Evolutionary conservation across 768 basidiomycete genomes (phyloP).

Genomic region (Fistulinella prunicolor): DNA sequence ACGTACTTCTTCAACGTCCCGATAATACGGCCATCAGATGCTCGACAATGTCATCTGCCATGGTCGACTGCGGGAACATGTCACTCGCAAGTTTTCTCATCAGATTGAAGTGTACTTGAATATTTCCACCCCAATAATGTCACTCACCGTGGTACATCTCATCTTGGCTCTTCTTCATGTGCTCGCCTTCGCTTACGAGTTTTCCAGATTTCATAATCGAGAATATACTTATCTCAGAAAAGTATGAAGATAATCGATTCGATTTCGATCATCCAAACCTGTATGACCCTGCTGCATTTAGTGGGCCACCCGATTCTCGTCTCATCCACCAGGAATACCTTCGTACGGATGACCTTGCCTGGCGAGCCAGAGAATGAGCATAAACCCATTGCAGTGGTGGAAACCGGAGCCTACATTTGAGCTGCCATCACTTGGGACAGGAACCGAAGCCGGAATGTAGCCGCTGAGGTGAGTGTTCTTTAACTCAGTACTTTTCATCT

Average conservation of each 20-base stretch:
- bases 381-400: constrained; percentile 67
- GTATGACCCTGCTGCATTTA: constrained; percentile 77
- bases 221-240: constrained; percentile 96
- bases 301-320: constrained; percentile 76
- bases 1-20: no score
- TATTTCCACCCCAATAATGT: constrained; percentile 98
- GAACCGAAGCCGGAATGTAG: constrained; percentile 48
- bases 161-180: constrained; percentile 3
- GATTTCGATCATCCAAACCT: constrained; percentile 98
- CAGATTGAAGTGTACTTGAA: constrained; percentile 96
- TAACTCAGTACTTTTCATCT: constrained; percentile 67
- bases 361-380: constrained; percentile 79
- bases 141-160: constrained; percentile 78
- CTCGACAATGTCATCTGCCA: constrained; percentile 99
- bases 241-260: constrained; percentile 99
- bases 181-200: constrained; percentile 1
- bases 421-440: constrained; percentile 79
- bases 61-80: constrained; percentile 92
- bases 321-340: constrained; percentile 88
- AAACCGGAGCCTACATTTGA: constrained; percentile 71
- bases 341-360: constrained; percentile 84
- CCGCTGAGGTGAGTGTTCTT: constrained; percentile 54
- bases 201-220: constrained; percentile 92
- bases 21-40: constrained; percentile 99
- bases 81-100: constrained; percentile 94